Conservation (phyloP, 2,329 filamentous ascomycete species). For the Sclerotinia borealis region DNA sequence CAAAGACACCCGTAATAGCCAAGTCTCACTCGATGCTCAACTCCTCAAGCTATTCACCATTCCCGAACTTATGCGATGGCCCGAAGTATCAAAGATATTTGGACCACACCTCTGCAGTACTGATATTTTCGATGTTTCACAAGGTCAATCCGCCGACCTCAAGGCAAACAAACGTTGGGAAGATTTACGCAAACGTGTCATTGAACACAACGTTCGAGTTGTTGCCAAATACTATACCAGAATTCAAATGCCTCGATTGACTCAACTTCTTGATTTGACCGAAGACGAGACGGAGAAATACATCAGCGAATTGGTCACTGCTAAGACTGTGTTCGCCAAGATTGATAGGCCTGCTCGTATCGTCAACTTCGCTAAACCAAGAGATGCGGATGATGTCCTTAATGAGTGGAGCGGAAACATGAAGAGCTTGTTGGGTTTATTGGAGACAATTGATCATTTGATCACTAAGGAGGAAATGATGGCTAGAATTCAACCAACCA, state of each 20-base stretch:
- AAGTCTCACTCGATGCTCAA: conserved; percentile 73
- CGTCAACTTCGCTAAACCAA: conserved; percentile 89
- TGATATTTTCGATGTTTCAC: conserved; percentile 75
- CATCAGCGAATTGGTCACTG: conserved; percentile 92
- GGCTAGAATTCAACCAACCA: conserved; percentile 78
- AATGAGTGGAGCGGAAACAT: conserved; percentile 99
- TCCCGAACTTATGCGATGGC: conserved; percentile 97
- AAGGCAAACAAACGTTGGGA: conserved; percentile 86
- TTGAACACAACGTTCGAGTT: conserved; percentile 97
- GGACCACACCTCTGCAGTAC: conserved; percentile 81
- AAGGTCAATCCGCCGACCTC: conserved; percentile 61
- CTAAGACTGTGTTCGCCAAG: conserved; percentile 96
- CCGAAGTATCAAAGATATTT: conserved; percentile 82
- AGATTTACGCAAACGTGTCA: conserved; percentile 94
- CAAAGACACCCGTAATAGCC: conserved; percentile 72
- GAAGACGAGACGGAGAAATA: conserved; percentile 99
- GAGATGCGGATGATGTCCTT: conserved; percentile 89
- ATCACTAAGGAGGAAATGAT: conserved; percentile 99
- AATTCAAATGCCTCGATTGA: conserved; percentile 86
- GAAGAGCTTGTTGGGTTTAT: conserved; percentile 79
- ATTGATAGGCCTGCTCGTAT: conserved; percentile 91
- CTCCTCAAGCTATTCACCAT: conserved; percentile 93
- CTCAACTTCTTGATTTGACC: conserved; percentile 81
- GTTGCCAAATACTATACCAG: conserved; percentile 98
- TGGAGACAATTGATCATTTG: conserved; percentile 92